A percentile compares a stretch with the other conserved stretches of the same genome.
These are phyloP conservation scores for Ganoderma leucocontextum DNA, from an alignment of 1,284 basidiomycete species.

Conservation along the genomic window DNA sequence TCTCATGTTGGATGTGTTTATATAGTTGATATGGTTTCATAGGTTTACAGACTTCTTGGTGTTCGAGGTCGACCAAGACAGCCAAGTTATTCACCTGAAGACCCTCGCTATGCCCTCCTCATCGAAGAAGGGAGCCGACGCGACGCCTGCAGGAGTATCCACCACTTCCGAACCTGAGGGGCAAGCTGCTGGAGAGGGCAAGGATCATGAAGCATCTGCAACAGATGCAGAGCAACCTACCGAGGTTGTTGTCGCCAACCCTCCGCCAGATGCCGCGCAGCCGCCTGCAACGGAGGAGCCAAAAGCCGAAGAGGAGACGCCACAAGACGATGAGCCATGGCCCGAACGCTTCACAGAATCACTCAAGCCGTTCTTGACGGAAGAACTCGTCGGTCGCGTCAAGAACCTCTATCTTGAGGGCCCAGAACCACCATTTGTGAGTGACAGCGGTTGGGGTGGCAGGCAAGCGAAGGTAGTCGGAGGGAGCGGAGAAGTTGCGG, in stretches of 20 bases:
- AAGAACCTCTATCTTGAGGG: conserved; percentile 83
- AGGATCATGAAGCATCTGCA: conserved; percentile 5
- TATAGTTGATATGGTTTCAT: conserved; percentile 11
- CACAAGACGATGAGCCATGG: conserved; percentile 60
- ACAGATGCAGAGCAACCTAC: background rate
- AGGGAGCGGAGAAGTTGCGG: conserved; percentile 39
- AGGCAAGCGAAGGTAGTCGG: conserved; percentile 45
- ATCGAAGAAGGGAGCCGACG: conserved; percentile 45
- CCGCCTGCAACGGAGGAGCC: conserved; percentile 4
- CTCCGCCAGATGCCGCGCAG: background rate
- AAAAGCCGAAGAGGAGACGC: background rate
- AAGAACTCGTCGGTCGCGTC: conserved; percentile 65
- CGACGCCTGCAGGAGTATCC: conserved; percentile 16
- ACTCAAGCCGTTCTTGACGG: conserved; percentile 70
- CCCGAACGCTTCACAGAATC: conserved; percentile 63
- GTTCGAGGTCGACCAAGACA: conserved; percentile 84
- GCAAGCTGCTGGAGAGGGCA: conserved; percentile 8
- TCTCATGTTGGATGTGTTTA: background rate
- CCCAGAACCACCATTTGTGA: conserved; percentile 69
- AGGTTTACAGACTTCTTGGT: conserved; percentile 97
- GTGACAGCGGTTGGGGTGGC: conserved; percentile 74
- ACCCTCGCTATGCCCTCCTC: conserved; percentile 76
- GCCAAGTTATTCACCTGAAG: conserved; percentile 82
- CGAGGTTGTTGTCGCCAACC: background rate
- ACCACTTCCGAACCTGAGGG: conserved; percentile 7